Evolutionary conservation across 306 rosid genomes (phyloP).

Genomic region (Begonia peltatifolia): DNA sequence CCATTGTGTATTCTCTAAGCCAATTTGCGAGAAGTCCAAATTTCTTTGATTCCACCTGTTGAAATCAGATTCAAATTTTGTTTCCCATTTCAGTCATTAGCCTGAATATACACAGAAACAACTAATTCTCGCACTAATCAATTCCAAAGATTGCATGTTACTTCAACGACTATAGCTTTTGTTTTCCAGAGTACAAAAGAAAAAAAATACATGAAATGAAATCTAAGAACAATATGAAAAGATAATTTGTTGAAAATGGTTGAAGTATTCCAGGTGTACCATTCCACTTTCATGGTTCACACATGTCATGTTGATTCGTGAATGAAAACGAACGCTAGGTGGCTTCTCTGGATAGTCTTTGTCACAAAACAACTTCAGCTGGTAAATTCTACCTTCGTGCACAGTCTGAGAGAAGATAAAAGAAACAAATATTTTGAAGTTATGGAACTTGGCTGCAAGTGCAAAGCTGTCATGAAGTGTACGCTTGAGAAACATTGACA

Average conservation of each 20-base stretch:
- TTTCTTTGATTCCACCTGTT: slow-evolving; percentile 77
- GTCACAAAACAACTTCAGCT: slow-evolving; percentile 85
- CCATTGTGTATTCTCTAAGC: slow-evolving; percentile 85
- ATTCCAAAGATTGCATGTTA: too few species aligned
- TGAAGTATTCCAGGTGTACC: slow-evolving; percentile 24
- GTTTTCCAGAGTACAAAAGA: too few species aligned
- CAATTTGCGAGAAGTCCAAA: slow-evolving; percentile 92
- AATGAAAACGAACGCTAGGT: slow-evolving; percentile 88
- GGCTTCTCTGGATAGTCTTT: slow-evolving; percentile 89
- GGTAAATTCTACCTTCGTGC: slow-evolving; percentile 93
- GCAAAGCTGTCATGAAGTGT: too few species aligned
- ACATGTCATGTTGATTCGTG: slow-evolving; percentile 89
- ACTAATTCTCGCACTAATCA: too few species aligned
- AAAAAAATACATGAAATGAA: too few species aligned
- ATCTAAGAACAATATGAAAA: too few species aligned
- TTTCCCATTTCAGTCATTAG: too few species aligned
- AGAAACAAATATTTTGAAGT: neutral
- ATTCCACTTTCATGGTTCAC: slow-evolving; percentile 74
- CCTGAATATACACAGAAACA: too few species aligned
- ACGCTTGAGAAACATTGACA: too few species aligned
- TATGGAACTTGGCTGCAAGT: neutral
- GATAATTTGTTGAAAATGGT: neutral
- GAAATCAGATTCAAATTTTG: neutral
- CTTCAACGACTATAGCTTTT: too few species aligned
- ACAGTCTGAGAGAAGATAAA: slow-evolving; percentile 42